Base-by-base conservation (phyloP, 495 filamentous ascomycete species). In the Xylaria flabelliformis region DNA sequence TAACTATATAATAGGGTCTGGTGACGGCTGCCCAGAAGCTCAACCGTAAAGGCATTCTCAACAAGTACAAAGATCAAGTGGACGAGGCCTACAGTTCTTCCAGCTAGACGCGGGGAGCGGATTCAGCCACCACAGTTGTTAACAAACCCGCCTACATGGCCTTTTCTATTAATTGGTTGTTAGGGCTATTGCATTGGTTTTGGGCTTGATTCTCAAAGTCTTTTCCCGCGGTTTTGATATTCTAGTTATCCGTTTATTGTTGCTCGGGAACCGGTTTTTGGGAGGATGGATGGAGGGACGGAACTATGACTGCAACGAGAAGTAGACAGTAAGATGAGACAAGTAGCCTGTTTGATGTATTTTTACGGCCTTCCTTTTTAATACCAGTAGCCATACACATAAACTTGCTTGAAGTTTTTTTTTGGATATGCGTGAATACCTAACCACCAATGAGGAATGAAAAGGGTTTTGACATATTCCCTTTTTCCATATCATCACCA, bases 1-100 rank as follows among this genome's bases (percentile, higher is more conserved):
- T 82, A 75, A 84, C 71, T 65, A 10, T 17, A 13, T 39, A 63
- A n/a, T 73, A 93, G 91, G 81, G 81, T 70, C 77, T 93, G 24
- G 87, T 90, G 15, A 94, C 91, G 8, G 90, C 90, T 4, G 92
- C 92, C n/a, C 90, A 92, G 81, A 94, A 93, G 83, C 82, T 93
- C 48, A 92, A 93, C 82, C 87, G 92, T 73, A 89, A 88, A 79
- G 87, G 82, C 42, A 91, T 94, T 67, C 82, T 91, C 42, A 76
- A 88, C 26, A 90, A 89, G 78, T 92, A 91, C 83, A 80, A 89
- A 80, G 88, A 89, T 76, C 88, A 91, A 72, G 86, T 93, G 64
- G 78, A 88, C 69, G 82, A 84, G 70, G 91, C 90, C 1, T 93
- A 90, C 73, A 77, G 77, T 51, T 69, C 78, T 44, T 81, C 81